These are phyloP conservation scores for Citrus inodora DNA, from an alignment of 345 rosid species.

Conservation along the genomic window DNA sequence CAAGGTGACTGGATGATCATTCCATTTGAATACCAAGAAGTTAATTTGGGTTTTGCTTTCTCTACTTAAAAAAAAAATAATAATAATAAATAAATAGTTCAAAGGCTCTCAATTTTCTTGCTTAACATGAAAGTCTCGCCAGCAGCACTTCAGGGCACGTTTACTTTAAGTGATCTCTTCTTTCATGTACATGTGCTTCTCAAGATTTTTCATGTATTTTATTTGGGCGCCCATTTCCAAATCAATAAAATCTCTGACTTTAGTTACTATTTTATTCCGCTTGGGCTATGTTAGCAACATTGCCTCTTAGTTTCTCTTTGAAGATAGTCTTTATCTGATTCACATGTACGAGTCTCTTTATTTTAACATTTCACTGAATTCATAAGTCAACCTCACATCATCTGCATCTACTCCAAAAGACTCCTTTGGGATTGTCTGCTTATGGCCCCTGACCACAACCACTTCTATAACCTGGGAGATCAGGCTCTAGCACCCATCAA, in stretches of 20 bases:
- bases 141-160: background rate
- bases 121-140: slow-evolving; percentile 1
- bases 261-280: slow-evolving; percentile 1
- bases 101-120: slow-evolving; percentile 10
- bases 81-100: background rate
- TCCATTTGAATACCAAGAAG: background rate
- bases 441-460: slow-evolving; percentile 24
- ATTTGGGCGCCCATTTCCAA: background rate
- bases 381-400: slow-evolving; percentile 7
- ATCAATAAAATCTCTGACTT: slow-evolving; percentile 12
- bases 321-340: background rate
- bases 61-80: background rate
- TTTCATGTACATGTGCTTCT: slow-evolving; percentile 9
- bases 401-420: background rate
- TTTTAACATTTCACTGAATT: background rate
- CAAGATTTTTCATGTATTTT: background rate
- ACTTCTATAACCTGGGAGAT: slow-evolving; percentile 7
- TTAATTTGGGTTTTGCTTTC: background rate
- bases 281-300: slow-evolving; percentile 14
- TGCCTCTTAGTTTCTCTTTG: slow-evolving; percentile 11
- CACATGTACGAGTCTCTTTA: background rate
- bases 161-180: background rate
- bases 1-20: background rate
- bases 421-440: slow-evolving; percentile 9
- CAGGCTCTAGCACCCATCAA: slow-evolving; percentile 18